These are phyloP conservation scores for Arabidopsis lyrata DNA, from an alignment of 441 rosid species.

Conservation along the genomic window DNA sequence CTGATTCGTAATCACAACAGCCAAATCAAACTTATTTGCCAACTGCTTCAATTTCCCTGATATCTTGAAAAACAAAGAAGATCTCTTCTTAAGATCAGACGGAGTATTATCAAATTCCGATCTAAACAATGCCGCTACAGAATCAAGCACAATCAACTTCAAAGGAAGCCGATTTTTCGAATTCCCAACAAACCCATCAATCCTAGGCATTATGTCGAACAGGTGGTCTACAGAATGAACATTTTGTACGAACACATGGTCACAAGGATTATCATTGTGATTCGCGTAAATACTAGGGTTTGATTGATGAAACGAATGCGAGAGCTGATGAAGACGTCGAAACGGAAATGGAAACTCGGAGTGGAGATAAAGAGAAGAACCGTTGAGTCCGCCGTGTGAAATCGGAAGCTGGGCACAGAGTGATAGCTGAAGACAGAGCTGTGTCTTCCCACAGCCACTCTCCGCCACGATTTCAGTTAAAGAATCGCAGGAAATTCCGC, in stretches of 20 bases:
- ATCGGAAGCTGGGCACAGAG: constrained; percentile 79
- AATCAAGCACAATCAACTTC: constrained; percentile 78
- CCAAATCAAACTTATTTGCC: constrained; percentile 67
- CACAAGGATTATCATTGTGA: constrained; percentile 57
- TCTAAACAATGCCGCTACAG: constrained; percentile 84
- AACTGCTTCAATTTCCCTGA: constrained; percentile 71
- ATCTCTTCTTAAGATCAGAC: constrained; percentile 65
- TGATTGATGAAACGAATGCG: constrained; percentile 49
- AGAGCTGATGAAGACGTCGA: constrained; percentile 81
- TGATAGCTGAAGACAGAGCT: constrained; percentile 83
- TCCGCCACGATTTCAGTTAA: constrained; percentile 83
- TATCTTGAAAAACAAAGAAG: constrained; percentile 76
- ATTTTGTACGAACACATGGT: constrained; percentile 63
- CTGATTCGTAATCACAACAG: constrained; percentile 81
- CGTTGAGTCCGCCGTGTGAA: constrained; percentile 76
- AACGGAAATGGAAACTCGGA: constrained; percentile 84
- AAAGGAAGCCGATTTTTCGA: constrained; percentile 57
- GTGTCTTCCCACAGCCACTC: constrained; percentile 92
- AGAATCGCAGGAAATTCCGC: constrained; percentile 79
- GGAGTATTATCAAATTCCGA: constrained; percentile 83
- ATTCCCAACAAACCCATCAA: constrained; percentile 55
- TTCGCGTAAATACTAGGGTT: constrained; percentile 33
- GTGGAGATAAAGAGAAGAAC: constrained; percentile 81
- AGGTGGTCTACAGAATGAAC: constrained; percentile 68
- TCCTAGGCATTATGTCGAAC: constrained; percentile 73